phyloP scores from a whole-genome alignment of 2,329 filamentous ascomycete species.

The Pseudovirgaria hyperparasitica region DNA sequence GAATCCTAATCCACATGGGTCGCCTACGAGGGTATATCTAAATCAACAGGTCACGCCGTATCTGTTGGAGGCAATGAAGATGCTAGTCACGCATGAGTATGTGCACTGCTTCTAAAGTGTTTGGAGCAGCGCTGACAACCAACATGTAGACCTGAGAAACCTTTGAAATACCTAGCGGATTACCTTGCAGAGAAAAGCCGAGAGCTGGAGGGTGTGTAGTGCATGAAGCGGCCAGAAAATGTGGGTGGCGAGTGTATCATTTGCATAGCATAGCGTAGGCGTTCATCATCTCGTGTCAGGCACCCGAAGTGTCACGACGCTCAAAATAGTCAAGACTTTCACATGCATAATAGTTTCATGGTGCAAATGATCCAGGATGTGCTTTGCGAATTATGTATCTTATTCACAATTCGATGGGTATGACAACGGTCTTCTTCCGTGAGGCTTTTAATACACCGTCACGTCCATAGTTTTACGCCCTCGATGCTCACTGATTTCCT shows the following conservation, averaged over 20 bases:
- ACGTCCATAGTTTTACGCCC: too few species aligned
- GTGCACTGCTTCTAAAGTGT: constrained; percentile 3
- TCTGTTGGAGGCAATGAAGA: constrained; percentile 39
- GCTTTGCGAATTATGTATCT: too few species aligned
- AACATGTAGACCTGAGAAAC: constrained; percentile 31
- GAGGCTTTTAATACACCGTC: too few species aligned
- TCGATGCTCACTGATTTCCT: too few species aligned
- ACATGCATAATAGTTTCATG: too few species aligned
- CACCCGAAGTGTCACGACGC: too few species aligned
- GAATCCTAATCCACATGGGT: constrained; percentile 32
- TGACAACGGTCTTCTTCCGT: too few species aligned
- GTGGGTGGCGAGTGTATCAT: neutral
- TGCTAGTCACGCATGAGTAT: constrained; percentile 33
- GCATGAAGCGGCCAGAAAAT: constrained; percentile 1
- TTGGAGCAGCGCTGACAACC: constrained; percentile 1
- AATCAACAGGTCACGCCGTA: constrained; percentile 38
- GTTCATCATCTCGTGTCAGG: too few species aligned
- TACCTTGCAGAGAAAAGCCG: constrained; percentile 34
- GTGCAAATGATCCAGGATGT: too few species aligned
- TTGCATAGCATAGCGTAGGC: constrained; percentile 6
- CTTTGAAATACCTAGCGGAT: constrained; percentile 35
- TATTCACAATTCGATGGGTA: too few species aligned
- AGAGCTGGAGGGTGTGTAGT: constrained; percentile 31
- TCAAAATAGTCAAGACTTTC: too few species aligned
- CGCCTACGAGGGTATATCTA: constrained; percentile 35